Evolutionary conservation across 345 rosid genomes (phyloP).

Genomic region (Luvunga scandens): DNA sequence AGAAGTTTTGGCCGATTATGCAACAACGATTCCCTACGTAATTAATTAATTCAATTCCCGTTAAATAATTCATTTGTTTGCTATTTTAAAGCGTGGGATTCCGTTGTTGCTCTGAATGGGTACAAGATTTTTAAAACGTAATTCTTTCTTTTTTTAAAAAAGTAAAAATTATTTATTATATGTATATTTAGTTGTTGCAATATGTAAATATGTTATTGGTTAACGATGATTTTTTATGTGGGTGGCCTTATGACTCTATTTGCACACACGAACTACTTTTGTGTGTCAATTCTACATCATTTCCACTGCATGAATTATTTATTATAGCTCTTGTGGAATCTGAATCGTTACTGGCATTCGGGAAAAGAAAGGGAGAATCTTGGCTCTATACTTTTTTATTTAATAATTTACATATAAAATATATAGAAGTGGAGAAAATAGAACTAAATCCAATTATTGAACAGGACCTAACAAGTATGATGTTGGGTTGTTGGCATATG

Average conservation of each 20-base stretch:
- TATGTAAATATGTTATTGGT: no score
- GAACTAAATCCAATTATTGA: background rate
- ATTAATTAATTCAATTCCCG: background rate
- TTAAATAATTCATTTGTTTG: no score
- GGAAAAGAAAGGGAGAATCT: background rate
- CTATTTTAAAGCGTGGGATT: background rate
- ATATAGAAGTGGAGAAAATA: background rate
- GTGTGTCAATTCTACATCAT: background rate
- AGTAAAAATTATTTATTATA: no score
- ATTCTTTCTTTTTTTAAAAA: no score
- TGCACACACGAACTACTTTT: background rate
- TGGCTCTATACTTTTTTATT: no score
- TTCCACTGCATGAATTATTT: background rate
- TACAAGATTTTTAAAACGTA: background rate
- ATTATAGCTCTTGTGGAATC: background rate
- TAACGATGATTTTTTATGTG: background rate
- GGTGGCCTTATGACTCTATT: background rate
- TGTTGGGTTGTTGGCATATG: background rate
- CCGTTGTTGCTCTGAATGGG: slow-evolving; percentile 7
- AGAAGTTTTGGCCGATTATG: background rate
- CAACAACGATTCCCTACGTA: slow-evolving; percentile 27
- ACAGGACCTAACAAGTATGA: background rate
- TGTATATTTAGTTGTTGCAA: no score
- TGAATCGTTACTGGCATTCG: background rate
- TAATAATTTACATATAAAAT: background rate